These are phyloP conservation scores for Pugionium dolabratum DNA, from an alignment of 345 rosid genomes.

Conservation along the genomic window DNA sequence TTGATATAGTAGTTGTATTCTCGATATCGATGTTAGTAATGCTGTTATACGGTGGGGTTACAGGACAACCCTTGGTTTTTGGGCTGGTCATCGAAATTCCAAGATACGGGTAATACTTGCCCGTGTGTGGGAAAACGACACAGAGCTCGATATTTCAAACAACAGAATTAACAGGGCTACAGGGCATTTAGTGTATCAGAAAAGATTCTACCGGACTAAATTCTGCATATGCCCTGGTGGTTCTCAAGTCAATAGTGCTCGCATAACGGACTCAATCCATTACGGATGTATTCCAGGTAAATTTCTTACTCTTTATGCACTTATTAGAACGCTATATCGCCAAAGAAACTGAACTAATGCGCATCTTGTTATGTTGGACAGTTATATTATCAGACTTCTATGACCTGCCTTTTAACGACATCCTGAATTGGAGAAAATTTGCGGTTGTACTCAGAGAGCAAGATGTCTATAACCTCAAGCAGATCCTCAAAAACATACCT, in stretches of 20 bases:
- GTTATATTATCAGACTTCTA: slow-evolving; percentile 85
- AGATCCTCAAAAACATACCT: slow-evolving; percentile 72
- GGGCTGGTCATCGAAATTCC: slow-evolving; percentile 98
- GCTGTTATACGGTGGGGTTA: slow-evolving; percentile 26
- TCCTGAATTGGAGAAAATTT: slow-evolving; percentile 74
- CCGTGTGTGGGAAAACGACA: slow-evolving; percentile 92
- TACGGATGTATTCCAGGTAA: slow-evolving; percentile 97
- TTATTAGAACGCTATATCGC: not conserved
- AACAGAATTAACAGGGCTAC: slow-evolving; percentile 87
- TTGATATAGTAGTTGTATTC: slow-evolving; percentile 15
- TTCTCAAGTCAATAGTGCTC: slow-evolving; percentile 96
- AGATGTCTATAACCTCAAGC: slow-evolving; percentile 78
- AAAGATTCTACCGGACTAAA: slow-evolving; percentile 84
- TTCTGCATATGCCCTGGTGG: slow-evolving; percentile 98
- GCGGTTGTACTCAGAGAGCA: slow-evolving; percentile 68
- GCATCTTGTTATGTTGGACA: slow-evolving; percentile 50
- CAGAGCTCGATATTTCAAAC: slow-evolving; percentile 85
- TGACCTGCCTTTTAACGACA: slow-evolving; percentile 91
- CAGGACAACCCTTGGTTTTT: slow-evolving; percentile 90
- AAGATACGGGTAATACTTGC: slow-evolving; percentile 95
- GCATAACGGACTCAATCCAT: slow-evolving; percentile 93
- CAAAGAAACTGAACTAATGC: not conserved
- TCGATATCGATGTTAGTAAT: slow-evolving; percentile 17
- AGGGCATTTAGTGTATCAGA: slow-evolving; percentile 81
- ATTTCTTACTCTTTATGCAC: slow-evolving; percentile 10